phyloP scores from a whole-genome alignment of 768 basidiomycete species.

The Trametes cingulata region DNA sequence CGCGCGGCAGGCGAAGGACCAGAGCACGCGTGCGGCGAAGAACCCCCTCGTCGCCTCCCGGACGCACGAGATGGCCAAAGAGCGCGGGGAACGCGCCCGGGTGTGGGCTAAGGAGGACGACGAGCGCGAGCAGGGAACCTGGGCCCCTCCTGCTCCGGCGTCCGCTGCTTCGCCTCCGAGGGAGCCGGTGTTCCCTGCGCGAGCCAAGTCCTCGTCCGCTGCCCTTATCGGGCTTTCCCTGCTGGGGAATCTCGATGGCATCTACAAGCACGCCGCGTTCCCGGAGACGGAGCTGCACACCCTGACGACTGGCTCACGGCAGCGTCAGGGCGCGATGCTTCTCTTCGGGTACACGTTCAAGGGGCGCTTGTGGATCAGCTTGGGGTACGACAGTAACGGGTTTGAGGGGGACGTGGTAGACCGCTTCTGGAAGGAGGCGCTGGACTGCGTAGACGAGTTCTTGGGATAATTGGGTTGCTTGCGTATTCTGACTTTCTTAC shows the following conservation, averaged over 20 bases:
- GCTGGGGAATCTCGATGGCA: slow-evolving; percentile 82
- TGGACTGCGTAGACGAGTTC: slow-evolving; percentile 58
- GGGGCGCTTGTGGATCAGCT: slow-evolving; percentile 74
- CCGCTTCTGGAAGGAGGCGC: slow-evolving; percentile 64
- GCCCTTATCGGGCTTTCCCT: slow-evolving; percentile 80
- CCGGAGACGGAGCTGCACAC: slow-evolving; percentile 61
- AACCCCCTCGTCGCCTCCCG: slow-evolving; percentile 61
- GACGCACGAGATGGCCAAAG: slow-evolving; percentile 62
- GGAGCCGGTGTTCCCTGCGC: slow-evolving; percentile 27
- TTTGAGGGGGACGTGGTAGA: slow-evolving; percentile 64
- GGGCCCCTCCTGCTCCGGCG: slow-evolving; percentile 32
- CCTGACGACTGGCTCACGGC: slow-evolving; percentile 83
- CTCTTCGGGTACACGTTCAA: slow-evolving; percentile 81
- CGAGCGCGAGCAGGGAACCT: slow-evolving; percentile 49
- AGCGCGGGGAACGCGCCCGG: slow-evolving; percentile 60
- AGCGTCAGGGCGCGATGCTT: slow-evolving; percentile 74
- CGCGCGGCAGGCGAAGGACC: slow-evolving; percentile 64
- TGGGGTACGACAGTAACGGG: slow-evolving; percentile 79
- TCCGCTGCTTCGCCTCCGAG: slow-evolving; percentile 16
- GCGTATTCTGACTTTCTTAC: neutral
- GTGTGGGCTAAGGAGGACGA: slow-evolving; percentile 79
- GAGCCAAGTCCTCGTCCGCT: slow-evolving; percentile 48
- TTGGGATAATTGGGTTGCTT: slow-evolving; percentile 35
- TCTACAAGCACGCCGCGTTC: slow-evolving; percentile 69
- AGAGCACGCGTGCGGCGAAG: slow-evolving; percentile 67